A percentile compares a stretch with the other conserved stretches of the same genome.
These are phyloP conservation scores for Acidomyces sp. DNA, from an alignment of 495 filamentous ascomycete genomes.

Conservation along the genomic window DNA sequence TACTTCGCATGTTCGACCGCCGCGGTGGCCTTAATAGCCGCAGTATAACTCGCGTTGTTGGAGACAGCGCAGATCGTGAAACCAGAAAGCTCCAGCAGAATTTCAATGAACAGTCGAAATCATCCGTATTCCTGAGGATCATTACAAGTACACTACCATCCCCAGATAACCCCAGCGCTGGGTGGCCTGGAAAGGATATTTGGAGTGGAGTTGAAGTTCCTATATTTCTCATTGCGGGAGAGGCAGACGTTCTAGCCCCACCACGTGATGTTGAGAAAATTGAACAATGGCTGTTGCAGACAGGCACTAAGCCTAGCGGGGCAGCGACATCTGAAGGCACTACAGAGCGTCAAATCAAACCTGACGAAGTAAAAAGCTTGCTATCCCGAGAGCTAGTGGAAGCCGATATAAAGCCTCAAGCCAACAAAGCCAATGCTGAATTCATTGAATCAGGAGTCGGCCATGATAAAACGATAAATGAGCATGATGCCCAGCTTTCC, in stretches of 20 bases:
- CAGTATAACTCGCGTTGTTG: constrained; percentile 71
- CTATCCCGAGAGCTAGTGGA: too few relatives aligned
- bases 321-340: not conserved
- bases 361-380: too few relatives aligned
- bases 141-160: not conserved
- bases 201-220: constrained; percentile 66
- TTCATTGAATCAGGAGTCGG: not conserved
- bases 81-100: constrained; percentile 63
- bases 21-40: constrained; percentile 62
- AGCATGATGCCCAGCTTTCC: not conserved
- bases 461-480: not conserved
- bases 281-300: constrained; percentile 39
- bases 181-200: constrained; percentile 49
- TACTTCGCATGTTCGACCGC: constrained; percentile 69
- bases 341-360: too few relatives aligned
- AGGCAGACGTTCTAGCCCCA: constrained; percentile 60
- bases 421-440: not conserved
- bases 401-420: not conserved
- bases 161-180: constrained; percentile 53
- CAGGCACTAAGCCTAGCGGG: constrained; percentile 15
- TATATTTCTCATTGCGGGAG: constrained; percentile 65
- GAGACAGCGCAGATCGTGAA: constrained; percentile 56
- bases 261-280: constrained; percentile 60
- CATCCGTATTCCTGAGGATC: constrained; percentile 75
- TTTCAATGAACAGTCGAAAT: constrained; percentile 72